Percentiles rank a stretch among this genome's conserved stretches.
These are phyloP conservation scores for Sequoiadendron giganteum DNA, from an alignment of 75 land plant species.

Conservation along the genomic window DNA sequence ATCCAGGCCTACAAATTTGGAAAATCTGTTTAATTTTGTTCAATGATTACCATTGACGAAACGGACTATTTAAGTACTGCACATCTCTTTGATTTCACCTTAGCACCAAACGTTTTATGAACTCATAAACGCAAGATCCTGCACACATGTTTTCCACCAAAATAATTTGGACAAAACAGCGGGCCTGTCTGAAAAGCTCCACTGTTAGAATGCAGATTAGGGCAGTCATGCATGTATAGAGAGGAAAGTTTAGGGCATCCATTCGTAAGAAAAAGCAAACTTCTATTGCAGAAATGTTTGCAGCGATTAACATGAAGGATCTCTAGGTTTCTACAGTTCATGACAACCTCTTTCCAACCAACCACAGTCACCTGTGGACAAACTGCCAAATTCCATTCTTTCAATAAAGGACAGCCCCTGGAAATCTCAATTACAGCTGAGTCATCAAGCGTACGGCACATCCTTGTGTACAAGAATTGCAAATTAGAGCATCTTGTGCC, in stretches of 20 bases:
- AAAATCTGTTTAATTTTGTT: too few species aligned
- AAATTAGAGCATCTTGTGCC: constrained; percentile 30
- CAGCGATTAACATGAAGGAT: constrained; percentile 60
- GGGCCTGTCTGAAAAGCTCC: constrained; percentile 33
- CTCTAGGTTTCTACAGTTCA: constrained; percentile 39
- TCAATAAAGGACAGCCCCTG: constrained; percentile 48
- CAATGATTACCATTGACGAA: background rate
- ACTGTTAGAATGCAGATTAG: constrained; percentile 12
- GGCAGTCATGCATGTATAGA: constrained; percentile 35
- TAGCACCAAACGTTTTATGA: background rate
- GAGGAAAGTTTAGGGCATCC: constrained; percentile 37
- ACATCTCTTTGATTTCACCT: background rate
- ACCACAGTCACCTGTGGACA: constrained; percentile 41
- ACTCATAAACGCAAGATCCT: constrained; percentile 7
- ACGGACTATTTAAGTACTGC: background rate
- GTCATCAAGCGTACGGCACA: constrained; percentile 41
- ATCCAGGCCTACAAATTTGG: too few species aligned
- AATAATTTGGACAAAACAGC: constrained; percentile 25
- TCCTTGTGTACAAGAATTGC: constrained; percentile 27
- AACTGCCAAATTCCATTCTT: constrained; percentile 58
- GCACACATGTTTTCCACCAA: constrained; percentile 25
- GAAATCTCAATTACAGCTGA: constrained; percentile 40
- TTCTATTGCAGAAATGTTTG: constrained; percentile 38
- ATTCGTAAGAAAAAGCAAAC: constrained; percentile 33
- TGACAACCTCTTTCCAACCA: constrained; percentile 50